Evolutionary conservation across 306 rosid species (phyloP), one percentile per base, ranked within the genome.

Genomic region (Argentina anserina): DNA sequence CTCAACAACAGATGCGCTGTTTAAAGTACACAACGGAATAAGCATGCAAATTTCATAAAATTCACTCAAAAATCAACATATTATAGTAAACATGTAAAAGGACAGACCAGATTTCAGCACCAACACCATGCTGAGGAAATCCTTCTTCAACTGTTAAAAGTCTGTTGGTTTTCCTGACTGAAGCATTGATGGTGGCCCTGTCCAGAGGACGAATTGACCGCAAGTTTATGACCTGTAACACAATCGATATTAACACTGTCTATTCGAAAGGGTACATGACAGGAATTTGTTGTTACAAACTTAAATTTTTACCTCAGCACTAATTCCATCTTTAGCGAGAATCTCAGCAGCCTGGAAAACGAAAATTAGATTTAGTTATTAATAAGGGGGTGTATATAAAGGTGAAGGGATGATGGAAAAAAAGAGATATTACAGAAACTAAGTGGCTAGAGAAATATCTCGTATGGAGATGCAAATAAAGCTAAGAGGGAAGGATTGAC

Each of bases 101-200:
- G 73, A 81, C 59, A 39, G 72, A 94, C 99, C 99, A 95, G 71
- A 95, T 95, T 86, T 95, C 99, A 5, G 99, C 97, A 20, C 99
- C 99, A 76, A 95, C 96, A 47, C 99, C 99, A 73, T 95, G 97
- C 92, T 95, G 99, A 77, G 99, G 99, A 84, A 91, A 90, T 65
- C 99, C 99, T 91, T 95, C 99, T 84, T 95, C 99, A 71, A 95
- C 92, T 34, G 99, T 95, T 55, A 95, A 86, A 42, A 95, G 74
- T 77, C 97, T 88, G 85, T 87, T 95, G 79, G 99, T 95, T 84
- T 95, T 95, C 86, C 97, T 84, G 18, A 95, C 99, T 46, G 99
- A 95, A 56, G 95, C 75, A 75, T 95, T 95, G 76, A 95, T 91
- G 14, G 97, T 90, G 69, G 91, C 65, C 81, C 96, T 89, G 84